A percentile compares a stretch with the other conserved stretches of the same genome.
phyloP scores from a whole-genome alignment of 2,329 filamentous ascomycete genomes.

The Xylariaceae sp. region DNA sequence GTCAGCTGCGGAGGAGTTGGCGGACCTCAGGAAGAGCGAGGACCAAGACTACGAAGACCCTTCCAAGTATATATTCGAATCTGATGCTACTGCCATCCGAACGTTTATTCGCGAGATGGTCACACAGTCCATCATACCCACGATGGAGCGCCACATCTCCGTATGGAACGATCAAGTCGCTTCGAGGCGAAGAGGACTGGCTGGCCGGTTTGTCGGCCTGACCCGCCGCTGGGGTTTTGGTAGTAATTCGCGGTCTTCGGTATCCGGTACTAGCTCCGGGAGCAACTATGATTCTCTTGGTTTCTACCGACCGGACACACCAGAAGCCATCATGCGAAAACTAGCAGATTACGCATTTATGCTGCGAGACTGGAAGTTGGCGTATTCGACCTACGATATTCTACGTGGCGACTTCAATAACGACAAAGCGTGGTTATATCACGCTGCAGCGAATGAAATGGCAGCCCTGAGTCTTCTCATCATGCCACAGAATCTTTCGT shows the following conservation, averaged over 20 bases:
- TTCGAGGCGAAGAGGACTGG: slow-evolving; percentile 79
- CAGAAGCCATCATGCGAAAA: slow-evolving; percentile 89
- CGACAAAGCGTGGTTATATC: slow-evolving; percentile 95
- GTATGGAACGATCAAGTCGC: slow-evolving; percentile 98
- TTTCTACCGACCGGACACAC: slow-evolving; percentile 76
- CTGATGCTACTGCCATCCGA: slow-evolving; percentile 80
- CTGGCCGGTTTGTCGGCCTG: slow-evolving; percentile 88
- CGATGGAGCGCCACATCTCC: slow-evolving; percentile 88
- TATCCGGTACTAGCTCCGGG: slow-evolving; percentile 45
- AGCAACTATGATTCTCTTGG: slow-evolving; percentile 74
- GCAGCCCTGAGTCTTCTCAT: slow-evolving; percentile 78
- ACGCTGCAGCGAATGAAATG: slow-evolving; percentile 95
- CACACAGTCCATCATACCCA: slow-evolving; percentile 87
- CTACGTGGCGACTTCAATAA: slow-evolving; percentile 83
- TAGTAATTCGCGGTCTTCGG: slow-evolving; percentile 55
- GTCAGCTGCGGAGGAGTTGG: slow-evolving; percentile 77
- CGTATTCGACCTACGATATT: slow-evolving; percentile 86
- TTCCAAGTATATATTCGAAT: slow-evolving; percentile 80
- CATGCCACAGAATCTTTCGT: slow-evolving; percentile 63
- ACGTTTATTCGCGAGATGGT: slow-evolving; percentile 93
- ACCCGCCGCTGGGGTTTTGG: slow-evolving; percentile 90
- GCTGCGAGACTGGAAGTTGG: slow-evolving; percentile 92
- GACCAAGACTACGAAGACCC: slow-evolving; percentile 65
- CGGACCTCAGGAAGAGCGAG: slow-evolving; percentile 64
- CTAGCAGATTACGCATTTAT: slow-evolving; percentile 95